Percentiles rank a stretch among this genome's conserved stretches.
These are phyloP conservation scores for Ilex aquifolium DNA, from an alignment of 257 asterid genomes.

Conservation along the genomic window DNA sequence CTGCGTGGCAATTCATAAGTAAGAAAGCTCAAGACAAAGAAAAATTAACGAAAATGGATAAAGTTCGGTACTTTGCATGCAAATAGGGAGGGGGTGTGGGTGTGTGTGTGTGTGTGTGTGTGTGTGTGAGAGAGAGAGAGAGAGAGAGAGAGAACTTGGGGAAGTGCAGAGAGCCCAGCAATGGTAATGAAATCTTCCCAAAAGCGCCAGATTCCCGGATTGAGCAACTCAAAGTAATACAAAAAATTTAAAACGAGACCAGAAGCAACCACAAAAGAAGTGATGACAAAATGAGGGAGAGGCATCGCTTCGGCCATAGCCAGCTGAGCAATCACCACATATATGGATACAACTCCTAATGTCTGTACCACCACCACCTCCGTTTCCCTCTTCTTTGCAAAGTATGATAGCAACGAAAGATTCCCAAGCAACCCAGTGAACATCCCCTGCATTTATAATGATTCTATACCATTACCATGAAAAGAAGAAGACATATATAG, in stretches of 20 bases:
- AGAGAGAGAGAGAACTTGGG: slow-evolving; percentile 54
- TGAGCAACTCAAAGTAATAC: slow-evolving; percentile 65
- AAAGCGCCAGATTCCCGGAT: slow-evolving; percentile 57
- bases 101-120: too few relatives aligned
- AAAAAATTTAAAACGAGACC: slow-evolving; percentile 68
- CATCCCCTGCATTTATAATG: slow-evolving; percentile 60
- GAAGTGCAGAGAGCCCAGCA: slow-evolving; percentile 80
- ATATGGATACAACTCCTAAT: slow-evolving; percentile 73
- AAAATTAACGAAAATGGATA: background rate
- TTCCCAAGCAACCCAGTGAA: slow-evolving; percentile 97
- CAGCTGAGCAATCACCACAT: slow-evolving; percentile 76
- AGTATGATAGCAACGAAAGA: slow-evolving; percentile 77
- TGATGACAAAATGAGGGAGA: slow-evolving; percentile 68
- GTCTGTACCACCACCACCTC: slow-evolving; percentile 87
- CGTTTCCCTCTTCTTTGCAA: slow-evolving; percentile 79
- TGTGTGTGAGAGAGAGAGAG: background rate
- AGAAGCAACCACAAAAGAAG: slow-evolving; percentile 65
- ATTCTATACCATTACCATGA: too few relatives aligned
- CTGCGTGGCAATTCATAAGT: slow-evolving; percentile 30
- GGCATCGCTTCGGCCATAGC: slow-evolving; percentile 98
- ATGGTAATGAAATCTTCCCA: slow-evolving; percentile 95
- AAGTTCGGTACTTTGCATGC: background rate
- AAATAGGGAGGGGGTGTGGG: background rate
- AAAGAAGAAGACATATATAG: too few relatives aligned
- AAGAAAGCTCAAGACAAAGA: slow-evolving; percentile 5